phyloP scores from a whole-genome alignment of 1,284 basidiomycete species.

The Mycena citricolor region DNA sequence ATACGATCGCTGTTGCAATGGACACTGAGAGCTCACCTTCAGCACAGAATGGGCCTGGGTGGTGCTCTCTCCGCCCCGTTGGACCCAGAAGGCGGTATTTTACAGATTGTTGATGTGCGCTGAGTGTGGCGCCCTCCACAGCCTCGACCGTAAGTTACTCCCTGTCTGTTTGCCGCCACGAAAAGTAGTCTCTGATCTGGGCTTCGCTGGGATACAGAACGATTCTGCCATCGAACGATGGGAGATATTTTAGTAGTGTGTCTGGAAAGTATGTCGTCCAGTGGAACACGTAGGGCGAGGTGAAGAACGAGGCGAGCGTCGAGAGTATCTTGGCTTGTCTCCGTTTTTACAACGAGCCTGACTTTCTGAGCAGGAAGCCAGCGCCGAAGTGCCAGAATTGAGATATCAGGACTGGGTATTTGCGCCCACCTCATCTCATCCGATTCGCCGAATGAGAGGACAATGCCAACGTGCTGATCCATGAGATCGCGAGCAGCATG shows the following conservation, averaged over 20 bases:
- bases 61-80: constrained; percentile 73
- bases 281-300: constrained; percentile 85
- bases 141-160: background rate
- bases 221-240: constrained; percentile 90
- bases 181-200: constrained; percentile 88
- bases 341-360: constrained; percentile 78
- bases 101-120: constrained; percentile 99
- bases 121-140: constrained; percentile 36
- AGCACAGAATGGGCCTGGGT: constrained; percentile 82
- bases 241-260: constrained; percentile 71
- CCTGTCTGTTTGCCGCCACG: constrained; percentile 48
- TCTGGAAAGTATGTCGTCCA: constrained; percentile 83
- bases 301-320: constrained; percentile 87
- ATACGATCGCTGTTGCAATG: too few relatives aligned
- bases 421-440: constrained; percentile 87
- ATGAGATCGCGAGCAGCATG: constrained; percentile 81
- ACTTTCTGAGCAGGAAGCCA: constrained; percentile 84
- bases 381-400: constrained; percentile 6
- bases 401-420: background rate
- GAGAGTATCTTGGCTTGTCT: constrained; percentile 90
- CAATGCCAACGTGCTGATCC: constrained; percentile 77
- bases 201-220: constrained; percentile 77
- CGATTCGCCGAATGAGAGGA: constrained; percentile 91
- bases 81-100: constrained; percentile 95
- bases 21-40: too few relatives aligned